These are phyloP conservation scores for Kluyveromyces sp. DNA, from an alignment of 1,139 yeast genomes.

Conservation along the genomic window DNA sequence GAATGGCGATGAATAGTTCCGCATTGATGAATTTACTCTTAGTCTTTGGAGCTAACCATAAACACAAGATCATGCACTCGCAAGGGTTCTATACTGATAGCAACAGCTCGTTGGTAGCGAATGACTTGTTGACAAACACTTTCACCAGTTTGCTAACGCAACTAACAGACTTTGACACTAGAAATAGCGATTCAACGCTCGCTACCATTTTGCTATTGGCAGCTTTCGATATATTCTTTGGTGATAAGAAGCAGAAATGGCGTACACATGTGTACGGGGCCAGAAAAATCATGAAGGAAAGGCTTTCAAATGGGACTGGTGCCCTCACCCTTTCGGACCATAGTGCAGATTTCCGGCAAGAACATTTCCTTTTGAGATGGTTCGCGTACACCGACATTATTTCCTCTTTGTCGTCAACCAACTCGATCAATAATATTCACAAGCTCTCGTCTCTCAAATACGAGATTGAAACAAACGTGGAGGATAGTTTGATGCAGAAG, in stretches of 20 bases:
- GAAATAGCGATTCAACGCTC: conserved; percentile 59
- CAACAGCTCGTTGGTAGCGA: conserved; percentile 28
- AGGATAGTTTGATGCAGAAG: conserved; percentile 3
- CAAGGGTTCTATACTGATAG: conserved; percentile 5
- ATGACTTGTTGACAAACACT: conserved; percentile 47
- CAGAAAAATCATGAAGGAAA: conserved; percentile 46
- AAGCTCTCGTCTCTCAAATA: not conserved
- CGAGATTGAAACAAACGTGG: conserved; percentile 6
- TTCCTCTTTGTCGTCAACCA: conserved; percentile 44
- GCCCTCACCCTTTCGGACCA: conserved; percentile 7
- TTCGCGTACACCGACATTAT: conserved; percentile 64
- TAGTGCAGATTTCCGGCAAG: conserved; percentile 35
- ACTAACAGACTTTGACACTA: conserved; percentile 44
- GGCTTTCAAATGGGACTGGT: conserved; percentile 9
- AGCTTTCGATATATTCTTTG: conserved; percentile 51
- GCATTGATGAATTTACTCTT: conserved; percentile 49
- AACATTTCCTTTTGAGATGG: conserved; percentile 62
- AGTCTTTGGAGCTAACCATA: conserved; percentile 60
- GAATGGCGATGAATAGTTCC: conserved; percentile 58
- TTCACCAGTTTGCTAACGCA: conserved; percentile 48
- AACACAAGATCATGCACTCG: conserved; percentile 23
- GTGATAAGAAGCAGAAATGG: conserved; percentile 43
- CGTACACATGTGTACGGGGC: conserved; percentile 65
- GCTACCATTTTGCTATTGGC: conserved; percentile 57
- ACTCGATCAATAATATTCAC: not conserved